phyloP scores from a whole-genome alignment of 108 stramenopile genomes.

The Nitzschia putrida region DNA sequence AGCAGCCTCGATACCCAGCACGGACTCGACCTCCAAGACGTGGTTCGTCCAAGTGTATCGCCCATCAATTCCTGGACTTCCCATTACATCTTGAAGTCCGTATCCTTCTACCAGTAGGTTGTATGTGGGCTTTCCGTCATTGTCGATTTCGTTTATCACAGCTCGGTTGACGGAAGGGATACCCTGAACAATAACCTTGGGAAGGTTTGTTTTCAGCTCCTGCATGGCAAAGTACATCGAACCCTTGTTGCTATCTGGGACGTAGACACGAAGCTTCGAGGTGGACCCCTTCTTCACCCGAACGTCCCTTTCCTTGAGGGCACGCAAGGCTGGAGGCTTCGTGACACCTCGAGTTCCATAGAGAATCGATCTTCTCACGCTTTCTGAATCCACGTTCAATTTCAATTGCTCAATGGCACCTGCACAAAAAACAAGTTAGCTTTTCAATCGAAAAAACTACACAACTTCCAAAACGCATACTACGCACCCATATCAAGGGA shows the following conservation, averaged over 20 bases:
- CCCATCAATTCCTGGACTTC: slow-evolving; percentile 91
- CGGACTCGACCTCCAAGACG: slow-evolving; percentile 91
- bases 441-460: not conserved
- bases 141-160: slow-evolving; percentile 94
- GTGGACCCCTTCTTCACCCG: slow-evolving; percentile 67
- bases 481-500: slow-evolving; percentile 83
- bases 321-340: slow-evolving; percentile 73
- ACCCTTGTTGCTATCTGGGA: slow-evolving; percentile 68
- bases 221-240: slow-evolving; percentile 82
- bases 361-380: slow-evolving; percentile 83
- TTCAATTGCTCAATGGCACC: slow-evolving; percentile 88
- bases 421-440: slow-evolving; percentile 4
- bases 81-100: slow-evolving; percentile 94
- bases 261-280: slow-evolving; percentile 79
- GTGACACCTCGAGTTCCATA: slow-evolving; percentile 69
- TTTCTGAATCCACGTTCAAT: slow-evolving; percentile 80
- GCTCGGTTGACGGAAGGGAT: slow-evolving; percentile 93
- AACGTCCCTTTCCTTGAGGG: slow-evolving; percentile 72
- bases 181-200: slow-evolving; percentile 94
- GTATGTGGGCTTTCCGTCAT: slow-evolving; percentile 71
- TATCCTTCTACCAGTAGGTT: slow-evolving; percentile 97
- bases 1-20: slow-evolving; percentile 97
- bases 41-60: slow-evolving; percentile 92
- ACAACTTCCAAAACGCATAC: not conserved
- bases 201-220: slow-evolving; percentile 87